Percentiles rank a stretch among this genome's conserved stretches.
Conservation (phyloP, 2,329 filamentous ascomycete species). For the Phialophora macrospora region DNA sequence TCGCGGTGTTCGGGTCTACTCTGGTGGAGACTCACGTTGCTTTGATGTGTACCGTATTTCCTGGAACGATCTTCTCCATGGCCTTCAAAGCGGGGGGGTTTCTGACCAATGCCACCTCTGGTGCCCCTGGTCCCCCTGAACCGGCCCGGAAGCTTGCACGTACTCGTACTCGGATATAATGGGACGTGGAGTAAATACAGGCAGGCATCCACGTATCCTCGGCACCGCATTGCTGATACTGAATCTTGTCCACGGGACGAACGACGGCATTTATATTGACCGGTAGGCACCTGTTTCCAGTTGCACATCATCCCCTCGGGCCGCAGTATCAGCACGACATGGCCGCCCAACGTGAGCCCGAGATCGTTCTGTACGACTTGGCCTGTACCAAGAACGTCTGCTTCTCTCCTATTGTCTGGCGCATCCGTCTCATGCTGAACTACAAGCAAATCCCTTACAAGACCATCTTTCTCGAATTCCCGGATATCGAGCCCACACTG, state of each 20-base stretch:
- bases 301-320: background rate
- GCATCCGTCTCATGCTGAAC: constrained; percentile 53
- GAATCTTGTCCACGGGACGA: background rate
- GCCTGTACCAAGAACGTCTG: constrained; percentile 49
- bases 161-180: background rate
- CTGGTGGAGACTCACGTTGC: background rate
- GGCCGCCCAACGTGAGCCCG: constrained; percentile 41
- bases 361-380: constrained; percentile 51
- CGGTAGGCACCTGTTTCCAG: background rate
- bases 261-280: background rate
- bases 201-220: background rate
- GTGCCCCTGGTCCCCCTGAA: background rate
- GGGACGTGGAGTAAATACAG: background rate
- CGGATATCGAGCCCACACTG: constrained; percentile 51
- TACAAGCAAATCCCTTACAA: constrained; percentile 51
- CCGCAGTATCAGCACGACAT: constrained; percentile 26
- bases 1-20: background rate
- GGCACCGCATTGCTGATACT: background rate
- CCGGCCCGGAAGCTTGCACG: background rate
- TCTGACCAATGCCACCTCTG: background rate
- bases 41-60: background rate
- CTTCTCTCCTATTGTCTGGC: constrained; percentile 52
- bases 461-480: constrained; percentile 52
- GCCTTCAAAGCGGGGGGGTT: background rate
- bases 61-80: background rate